These are phyloP conservation scores for Clonostachys rhizophaga DNA, from an alignment of 2,329 filamentous ascomycete species.

Conservation along the genomic window DNA sequence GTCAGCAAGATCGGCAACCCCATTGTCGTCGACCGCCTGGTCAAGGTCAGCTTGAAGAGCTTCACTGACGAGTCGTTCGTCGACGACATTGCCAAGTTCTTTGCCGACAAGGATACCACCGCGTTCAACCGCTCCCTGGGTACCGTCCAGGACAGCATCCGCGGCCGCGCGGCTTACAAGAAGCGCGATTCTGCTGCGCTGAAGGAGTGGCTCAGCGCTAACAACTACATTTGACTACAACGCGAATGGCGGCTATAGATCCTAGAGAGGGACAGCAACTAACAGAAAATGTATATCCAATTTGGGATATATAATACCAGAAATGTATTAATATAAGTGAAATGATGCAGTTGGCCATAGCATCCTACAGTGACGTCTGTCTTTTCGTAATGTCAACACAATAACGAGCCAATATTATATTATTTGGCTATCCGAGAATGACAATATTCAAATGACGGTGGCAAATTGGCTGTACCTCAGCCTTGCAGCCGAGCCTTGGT, in stretches of 20 bases:
- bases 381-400: no score
- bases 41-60: conserved; percentile 72
- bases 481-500: no score
- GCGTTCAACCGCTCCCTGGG: conserved; percentile 83
- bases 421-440: no score
- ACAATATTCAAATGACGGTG: no score
- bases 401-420: no score
- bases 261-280: neutral
- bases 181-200: conserved; percentile 68
- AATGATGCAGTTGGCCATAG: no score
- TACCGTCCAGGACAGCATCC: conserved; percentile 81
- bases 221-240: conserved; percentile 33
- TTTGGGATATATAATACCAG: neutral
- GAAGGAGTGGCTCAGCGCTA: conserved; percentile 70
- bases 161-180: conserved; percentile 77
- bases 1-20: conserved; percentile 73
- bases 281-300: neutral
- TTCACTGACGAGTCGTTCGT: conserved; percentile 69
- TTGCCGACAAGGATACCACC: conserved; percentile 77
- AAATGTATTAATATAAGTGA: neutral
- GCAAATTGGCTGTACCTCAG: no score
- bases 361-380: no score
- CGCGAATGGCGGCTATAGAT: neutral
- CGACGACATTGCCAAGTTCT: conserved; percentile 79
- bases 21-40: conserved; percentile 83